Percentiles rank a stretch among this genome's conserved stretches.
phyloP scores from a whole-genome alignment of 2,329 filamentous ascomycete species.

The Beauveria brongniartii region DNA sequence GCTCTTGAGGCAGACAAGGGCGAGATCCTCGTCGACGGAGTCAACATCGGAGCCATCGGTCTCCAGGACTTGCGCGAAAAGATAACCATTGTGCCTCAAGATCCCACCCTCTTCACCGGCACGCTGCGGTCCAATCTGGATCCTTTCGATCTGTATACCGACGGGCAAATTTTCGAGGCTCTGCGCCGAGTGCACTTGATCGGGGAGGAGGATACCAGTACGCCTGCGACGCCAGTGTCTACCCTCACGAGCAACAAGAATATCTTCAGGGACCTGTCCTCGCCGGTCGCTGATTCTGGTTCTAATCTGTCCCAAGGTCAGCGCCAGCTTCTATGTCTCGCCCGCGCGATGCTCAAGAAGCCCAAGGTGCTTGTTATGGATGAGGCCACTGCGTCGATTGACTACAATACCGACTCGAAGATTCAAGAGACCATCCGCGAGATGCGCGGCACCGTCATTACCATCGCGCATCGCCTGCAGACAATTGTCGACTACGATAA shows the following conservation, averaged over 20 bases:
- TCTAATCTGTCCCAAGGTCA: conserved; percentile 94
- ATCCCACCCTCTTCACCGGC: conserved; percentile 88
- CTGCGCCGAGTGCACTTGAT: conserved; percentile 87
- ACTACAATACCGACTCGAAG: conserved; percentile 90
- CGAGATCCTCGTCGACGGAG: conserved; percentile 79
- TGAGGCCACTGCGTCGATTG: conserved; percentile 94
- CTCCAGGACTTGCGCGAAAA: conserved; percentile 87
- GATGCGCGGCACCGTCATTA: conserved; percentile 86
- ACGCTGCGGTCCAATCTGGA: conserved; percentile 90
- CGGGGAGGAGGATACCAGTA: conserved; percentile 41
- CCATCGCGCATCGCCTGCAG: conserved; percentile 89
- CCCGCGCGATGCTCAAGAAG: conserved; percentile 81
- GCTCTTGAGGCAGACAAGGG: conserved; percentile 86
- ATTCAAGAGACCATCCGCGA: conserved; percentile 97
- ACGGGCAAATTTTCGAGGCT: conserved; percentile 82
- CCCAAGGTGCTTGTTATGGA: conserved; percentile 98
- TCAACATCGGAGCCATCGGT: conserved; percentile 87
- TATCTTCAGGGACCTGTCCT: conserved; percentile 73
- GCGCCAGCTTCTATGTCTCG: conserved; percentile 87
- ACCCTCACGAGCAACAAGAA: conserved; percentile 73
- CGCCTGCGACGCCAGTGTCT: conserved; percentile 21
- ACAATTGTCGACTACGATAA: conserved; percentile 99
- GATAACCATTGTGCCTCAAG: conserved; percentile 96
- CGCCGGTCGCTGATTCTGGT: conserved; percentile 79
- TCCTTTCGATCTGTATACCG: conserved; percentile 80